Conservation (phyloP, 2,329 filamentous ascomycete genomes). For the Colletotrichum viniferum region DNA sequence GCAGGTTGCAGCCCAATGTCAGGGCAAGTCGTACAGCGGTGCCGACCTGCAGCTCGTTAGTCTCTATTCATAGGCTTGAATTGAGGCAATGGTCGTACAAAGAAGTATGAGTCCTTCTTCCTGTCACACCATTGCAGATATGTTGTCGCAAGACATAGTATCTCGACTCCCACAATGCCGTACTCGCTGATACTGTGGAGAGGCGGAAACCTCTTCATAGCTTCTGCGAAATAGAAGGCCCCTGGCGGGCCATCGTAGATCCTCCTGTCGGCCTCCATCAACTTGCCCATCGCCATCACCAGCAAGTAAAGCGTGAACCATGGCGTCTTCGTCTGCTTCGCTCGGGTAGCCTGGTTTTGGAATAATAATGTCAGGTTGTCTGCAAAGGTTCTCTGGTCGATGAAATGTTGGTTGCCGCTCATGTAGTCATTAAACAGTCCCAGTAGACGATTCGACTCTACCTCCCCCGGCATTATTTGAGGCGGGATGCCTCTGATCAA, state of each 20-base stretch:
- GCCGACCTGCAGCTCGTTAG: constrained; percentile 23
- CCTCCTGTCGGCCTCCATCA: constrained; percentile 26
- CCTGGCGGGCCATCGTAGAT: constrained; percentile 24
- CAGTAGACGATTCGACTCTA: constrained; percentile 25
- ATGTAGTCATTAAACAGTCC: constrained; percentile 28
- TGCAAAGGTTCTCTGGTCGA: constrained; percentile 29
- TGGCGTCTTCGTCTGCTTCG: constrained; percentile 23
- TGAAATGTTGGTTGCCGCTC: constrained; percentile 31
- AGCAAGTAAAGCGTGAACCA: constrained; percentile 33
- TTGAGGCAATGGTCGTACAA: constrained; percentile 2
- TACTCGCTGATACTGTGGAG: constrained; percentile 27
- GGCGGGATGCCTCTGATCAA: constrained; percentile 14
- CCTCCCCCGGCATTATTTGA: constrained; percentile 16
- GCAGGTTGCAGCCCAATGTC: constrained; percentile 29
- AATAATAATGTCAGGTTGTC: constrained; percentile 29
- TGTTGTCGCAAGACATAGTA: constrained; percentile 27
- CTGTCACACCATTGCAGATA: constrained; percentile 33
- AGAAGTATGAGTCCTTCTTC: constrained; percentile 32
- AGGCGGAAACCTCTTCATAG: constrained; percentile 28
- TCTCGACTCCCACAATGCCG: constrained; percentile 30
- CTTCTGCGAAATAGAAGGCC: constrained; percentile 29
- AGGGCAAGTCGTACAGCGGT: constrained; percentile 29
- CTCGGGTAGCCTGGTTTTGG: constrained; percentile 22
- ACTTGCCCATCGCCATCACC: constrained; percentile 33
- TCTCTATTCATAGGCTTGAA: rapidly evolving